phyloP scores from a whole-genome alignment of 805 yeast species.

The Danielozyma ontarioensis region DNA sequence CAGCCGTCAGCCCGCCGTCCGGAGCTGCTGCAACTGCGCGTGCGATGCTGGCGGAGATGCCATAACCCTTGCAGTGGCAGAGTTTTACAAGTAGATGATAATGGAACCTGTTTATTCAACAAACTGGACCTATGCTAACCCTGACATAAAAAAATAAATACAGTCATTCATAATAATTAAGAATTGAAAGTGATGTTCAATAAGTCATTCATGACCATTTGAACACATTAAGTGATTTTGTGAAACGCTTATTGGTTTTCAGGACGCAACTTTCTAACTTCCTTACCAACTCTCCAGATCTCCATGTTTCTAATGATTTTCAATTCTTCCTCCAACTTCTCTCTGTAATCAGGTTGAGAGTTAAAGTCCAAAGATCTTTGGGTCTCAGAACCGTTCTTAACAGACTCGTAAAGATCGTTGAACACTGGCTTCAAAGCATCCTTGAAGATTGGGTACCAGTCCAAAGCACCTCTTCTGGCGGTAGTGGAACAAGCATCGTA shows the following conservation, averaged over 20 bases:
- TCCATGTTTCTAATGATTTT: constrained; percentile 93
- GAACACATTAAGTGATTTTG: constrained; percentile 10
- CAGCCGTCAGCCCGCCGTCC: neutral
- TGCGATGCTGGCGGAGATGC: no score
- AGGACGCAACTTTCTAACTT: constrained; percentile 99
- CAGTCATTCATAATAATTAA: neutral
- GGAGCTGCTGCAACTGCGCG: no score
- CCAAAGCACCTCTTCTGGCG: constrained; percentile 99
- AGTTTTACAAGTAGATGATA: no score
- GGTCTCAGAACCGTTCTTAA: constrained; percentile 95
- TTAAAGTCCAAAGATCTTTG: constrained; percentile 97
- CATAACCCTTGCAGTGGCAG: no score
- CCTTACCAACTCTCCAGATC: constrained; percentile 99
- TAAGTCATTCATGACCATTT: constrained; percentile 38
- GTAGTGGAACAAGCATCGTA: constrained; percentile 99
- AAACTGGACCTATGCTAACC: constrained; percentile 34
- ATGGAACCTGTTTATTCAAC: constrained; percentile 42
- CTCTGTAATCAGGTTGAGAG: constrained; percentile 98
- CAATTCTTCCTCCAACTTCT: constrained; percentile 89
- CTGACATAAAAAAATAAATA: constrained; percentile 12
- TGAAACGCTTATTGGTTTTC: constrained; percentile 75
- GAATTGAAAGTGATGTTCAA: constrained; percentile 11
- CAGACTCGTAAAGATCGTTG: constrained; percentile 91
- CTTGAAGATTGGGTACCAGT: constrained; percentile 99
- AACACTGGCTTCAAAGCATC: constrained; percentile 98